Percentiles rank a stretch among this genome's conserved stretches.
Conservation (phyloP, 2,329 filamentous ascomycete genomes). For the Neopestalotiopsis clavispora region DNA sequence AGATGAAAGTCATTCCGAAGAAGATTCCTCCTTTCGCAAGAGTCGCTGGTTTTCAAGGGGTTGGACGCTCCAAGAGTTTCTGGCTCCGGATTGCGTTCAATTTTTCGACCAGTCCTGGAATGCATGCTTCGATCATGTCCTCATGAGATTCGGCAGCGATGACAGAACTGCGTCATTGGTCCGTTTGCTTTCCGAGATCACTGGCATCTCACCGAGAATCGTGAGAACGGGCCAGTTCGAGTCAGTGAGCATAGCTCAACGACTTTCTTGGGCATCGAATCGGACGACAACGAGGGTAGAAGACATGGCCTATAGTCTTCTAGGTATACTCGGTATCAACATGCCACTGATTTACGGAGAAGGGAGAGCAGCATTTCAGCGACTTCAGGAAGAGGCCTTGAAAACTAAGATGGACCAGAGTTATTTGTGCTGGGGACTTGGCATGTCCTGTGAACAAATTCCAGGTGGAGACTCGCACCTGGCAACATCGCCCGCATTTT, state of each 20-base stretch:
- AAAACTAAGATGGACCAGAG: background rate
- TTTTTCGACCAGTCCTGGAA: background rate
- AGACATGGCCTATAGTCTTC: slow-evolving; percentile 17
- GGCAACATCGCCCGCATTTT: background rate
- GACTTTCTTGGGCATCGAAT: slow-evolving; percentile 12
- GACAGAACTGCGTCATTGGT: background rate
- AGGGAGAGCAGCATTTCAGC: slow-evolving; percentile 9
- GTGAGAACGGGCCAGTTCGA: background rate
- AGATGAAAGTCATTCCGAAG: background rate
- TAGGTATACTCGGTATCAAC: slow-evolving; percentile 18
- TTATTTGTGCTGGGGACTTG: background rate
- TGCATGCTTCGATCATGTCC: background rate
- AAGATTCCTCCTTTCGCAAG: background rate
- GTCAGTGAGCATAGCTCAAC: slow-evolving; percentile 2
- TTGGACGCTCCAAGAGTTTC: slow-evolving; percentile 5
- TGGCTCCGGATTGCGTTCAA: background rate
- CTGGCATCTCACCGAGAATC: background rate
- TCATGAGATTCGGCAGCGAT: no score
- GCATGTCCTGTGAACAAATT: background rate
- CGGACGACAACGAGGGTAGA: slow-evolving; percentile 13
- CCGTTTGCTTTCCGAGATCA: background rate
- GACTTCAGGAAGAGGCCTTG: slow-evolving; percentile 14
- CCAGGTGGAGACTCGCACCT: background rate
- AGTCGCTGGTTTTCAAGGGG: background rate
- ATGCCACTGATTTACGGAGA: slow-evolving; percentile 20